Base-by-base conservation (phyloP, 2,329 filamentous ascomycete species). In the Cladorrhinum sp. region DNA sequence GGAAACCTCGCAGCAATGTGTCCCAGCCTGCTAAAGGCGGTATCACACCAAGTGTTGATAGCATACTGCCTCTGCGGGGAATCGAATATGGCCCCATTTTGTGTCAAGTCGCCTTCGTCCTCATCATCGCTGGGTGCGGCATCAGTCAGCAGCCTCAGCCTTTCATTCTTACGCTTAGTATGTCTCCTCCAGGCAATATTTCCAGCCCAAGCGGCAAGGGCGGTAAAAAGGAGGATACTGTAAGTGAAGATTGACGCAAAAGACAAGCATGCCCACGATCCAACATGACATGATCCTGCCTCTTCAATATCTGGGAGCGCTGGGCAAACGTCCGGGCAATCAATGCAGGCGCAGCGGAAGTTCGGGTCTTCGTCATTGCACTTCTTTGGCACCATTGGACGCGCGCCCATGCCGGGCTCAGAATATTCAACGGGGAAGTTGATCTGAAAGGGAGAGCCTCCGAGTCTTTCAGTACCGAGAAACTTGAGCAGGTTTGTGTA, bases 361-460 rank as follows among this genome's bases (percentile, higher is more conserved):
- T 84, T 83, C 59, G 91, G 86, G 67, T 98, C 91, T 38, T 90
- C 85, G 66, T 93, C 92, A 73, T 97, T 96, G 80, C 95, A 99
- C 58, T 88, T 87, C 75, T 95, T 93, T 0, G 92, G 84, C 57
- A 78, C 84, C 76, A 92, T 89, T 32, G 89, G 77, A 65, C 88
- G 79, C 0, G 92, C 79, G 9, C 81, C 72, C 89, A 98, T 96
- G n/a, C 78, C 80, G 0, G 85, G 81, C 53, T 91, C 85, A 10
- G 80, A 74, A 64, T 87, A 85, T 7, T 83, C 74, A 9, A 74
- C 78, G 9, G 85, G 93, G 69, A 95, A 99, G 78, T 99, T 96
- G 78, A 99, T 97, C 78, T 99, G 95, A 75, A 99, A 99, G 0
- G 95, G 95, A 59, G 93, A 98, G 3, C 96, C 96, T 22, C 93